Percentiles rank a stretch among this genome's conserved stretches.
Conservation (phyloP, 768 basidiomycete species). For the Rhizopogon salebrosus region DNA sequence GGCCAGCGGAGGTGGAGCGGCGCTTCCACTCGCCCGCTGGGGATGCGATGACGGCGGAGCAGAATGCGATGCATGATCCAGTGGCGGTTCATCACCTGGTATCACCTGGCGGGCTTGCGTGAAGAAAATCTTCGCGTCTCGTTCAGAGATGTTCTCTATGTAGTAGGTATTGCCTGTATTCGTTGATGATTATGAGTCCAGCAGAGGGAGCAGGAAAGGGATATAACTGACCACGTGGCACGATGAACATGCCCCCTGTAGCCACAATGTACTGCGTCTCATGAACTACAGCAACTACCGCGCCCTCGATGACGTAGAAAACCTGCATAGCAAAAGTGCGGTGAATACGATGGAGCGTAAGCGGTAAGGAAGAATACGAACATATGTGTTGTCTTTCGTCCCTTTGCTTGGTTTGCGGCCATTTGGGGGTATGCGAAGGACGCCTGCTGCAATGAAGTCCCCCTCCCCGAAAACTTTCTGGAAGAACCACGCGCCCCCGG, state of each 20-base stretch:
- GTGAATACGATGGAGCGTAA: background rate
- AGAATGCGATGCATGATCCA: constrained; percentile 23
- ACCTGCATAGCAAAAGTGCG: constrained; percentile 36
- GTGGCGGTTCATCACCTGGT: constrained; percentile 18
- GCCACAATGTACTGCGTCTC: constrained; percentile 72
- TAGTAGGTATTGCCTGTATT: constrained; percentile 79
- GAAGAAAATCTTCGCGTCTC: constrained; percentile 84
- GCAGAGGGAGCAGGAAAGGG: background rate
- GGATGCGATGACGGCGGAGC: constrained; percentile 25
- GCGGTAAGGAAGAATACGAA: constrained; percentile 32
- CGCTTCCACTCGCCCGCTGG: constrained; percentile 21
- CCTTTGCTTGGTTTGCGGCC: constrained; percentile 83
- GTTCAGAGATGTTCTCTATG: constrained; percentile 81
- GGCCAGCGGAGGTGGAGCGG: constrained; percentile 7
- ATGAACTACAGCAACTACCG: constrained; percentile 82
- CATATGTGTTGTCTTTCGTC: constrained; percentile 92
- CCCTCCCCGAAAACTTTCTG: constrained; percentile 91
- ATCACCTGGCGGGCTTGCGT: constrained; percentile 70
- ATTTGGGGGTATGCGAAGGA: constrained; percentile 74
- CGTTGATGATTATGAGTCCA: background rate
- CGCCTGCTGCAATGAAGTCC: constrained; percentile 87
- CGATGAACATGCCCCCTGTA: constrained; percentile 82
- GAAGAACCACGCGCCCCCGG: constrained; percentile 71
- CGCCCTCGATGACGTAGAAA: constrained; percentile 83
- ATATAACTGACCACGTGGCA: constrained; percentile 69